Base-by-base conservation (phyloP, 2,329 filamentous ascomycete genomes). In the Neonectria faginata region DNA sequence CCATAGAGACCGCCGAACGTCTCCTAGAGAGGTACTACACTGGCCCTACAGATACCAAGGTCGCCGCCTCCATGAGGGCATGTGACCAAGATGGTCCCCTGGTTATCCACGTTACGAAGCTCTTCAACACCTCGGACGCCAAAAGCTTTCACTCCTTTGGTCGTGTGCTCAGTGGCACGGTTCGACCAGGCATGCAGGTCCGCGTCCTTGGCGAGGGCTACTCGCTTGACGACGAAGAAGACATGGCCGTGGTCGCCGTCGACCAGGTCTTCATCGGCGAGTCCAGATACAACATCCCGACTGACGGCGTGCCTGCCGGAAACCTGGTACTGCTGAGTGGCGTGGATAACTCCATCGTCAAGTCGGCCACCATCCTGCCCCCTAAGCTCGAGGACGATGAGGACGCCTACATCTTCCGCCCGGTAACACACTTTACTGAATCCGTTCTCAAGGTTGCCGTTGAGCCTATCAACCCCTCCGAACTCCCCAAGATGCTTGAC, bases 391-490 rank as follows among this genome's bases (percentile, higher is more conserved):
- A 93, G 27, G 91, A 97, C 57, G 89, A 96, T 51, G 95, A 98
- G 78, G 94, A 97, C 67, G 94, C 93, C 0, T 97, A 97, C 79
- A 97, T 99, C 74, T 98, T 99, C 86, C 91, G 90, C 68, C 95
- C 96, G 0, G 87, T 99, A 65, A 89, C 90, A 9, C 96, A 99
- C 81, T 97, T 98, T 80, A 98, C 96, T 33, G 93, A 99, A 78
- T 97, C 95, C 1, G 94, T 99, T 1, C 92, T 99, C 80, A 99
- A 99, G 82, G 92, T 99, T 36, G 96, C 96, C 0, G 95, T 99
- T 9, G 96, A 99, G 81, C 96, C 96, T 1, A 96, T 99, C 79
- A 99, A 98, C 77, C 96, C 96, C 3, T 98, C 95, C 0, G 96
- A 99, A 79, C 84, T 99, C 33, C 96, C 96, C 11, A 99, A 99